These are phyloP conservation scores for Aspergillus candidus DNA, from an alignment of 2,329 filamentous ascomycete genomes.

Conservation along the genomic window DNA sequence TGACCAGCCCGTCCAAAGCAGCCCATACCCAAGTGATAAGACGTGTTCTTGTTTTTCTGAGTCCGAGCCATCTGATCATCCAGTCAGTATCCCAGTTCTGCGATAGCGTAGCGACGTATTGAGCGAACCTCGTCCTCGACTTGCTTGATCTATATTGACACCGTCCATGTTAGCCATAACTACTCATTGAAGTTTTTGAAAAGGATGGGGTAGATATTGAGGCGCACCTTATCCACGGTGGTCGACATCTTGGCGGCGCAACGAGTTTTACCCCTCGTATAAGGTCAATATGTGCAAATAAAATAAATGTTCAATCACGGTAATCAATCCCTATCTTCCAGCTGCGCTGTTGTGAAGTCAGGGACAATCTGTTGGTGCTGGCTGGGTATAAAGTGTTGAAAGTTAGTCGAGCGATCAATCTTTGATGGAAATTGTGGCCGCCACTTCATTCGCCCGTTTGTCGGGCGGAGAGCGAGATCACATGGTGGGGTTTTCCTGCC, in stretches of 20 bases:
- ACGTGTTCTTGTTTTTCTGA: conserved; percentile 95
- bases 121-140: conserved; percentile 82
- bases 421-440: conserved; percentile 25
- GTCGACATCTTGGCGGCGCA: conserved; percentile 70
- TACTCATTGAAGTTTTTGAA: background rate
- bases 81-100: conserved; percentile 9
- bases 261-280: conserved; percentile 16
- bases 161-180: conserved; percentile 25
- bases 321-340: conserved; percentile 1
- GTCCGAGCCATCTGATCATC: conserved; percentile 75
- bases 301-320: background rate
- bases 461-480: conserved; percentile 19
- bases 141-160: conserved; percentile 71
- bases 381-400: background rate
- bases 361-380: conserved; percentile 1
- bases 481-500: conserved; percentile 14
- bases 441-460: conserved; percentile 25
- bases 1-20: background rate
- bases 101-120: background rate
- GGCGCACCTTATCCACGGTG: conserved; percentile 82
- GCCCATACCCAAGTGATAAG: conserved; percentile 70
- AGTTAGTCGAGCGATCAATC: conserved; percentile 11
- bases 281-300: conserved; percentile 10
- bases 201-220: conserved; percentile 7
- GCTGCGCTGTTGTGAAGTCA: conserved; percentile 10